Conservation (phyloP, 2,329 filamentous ascomycete genomes). For the Apiospora marii region DNA sequence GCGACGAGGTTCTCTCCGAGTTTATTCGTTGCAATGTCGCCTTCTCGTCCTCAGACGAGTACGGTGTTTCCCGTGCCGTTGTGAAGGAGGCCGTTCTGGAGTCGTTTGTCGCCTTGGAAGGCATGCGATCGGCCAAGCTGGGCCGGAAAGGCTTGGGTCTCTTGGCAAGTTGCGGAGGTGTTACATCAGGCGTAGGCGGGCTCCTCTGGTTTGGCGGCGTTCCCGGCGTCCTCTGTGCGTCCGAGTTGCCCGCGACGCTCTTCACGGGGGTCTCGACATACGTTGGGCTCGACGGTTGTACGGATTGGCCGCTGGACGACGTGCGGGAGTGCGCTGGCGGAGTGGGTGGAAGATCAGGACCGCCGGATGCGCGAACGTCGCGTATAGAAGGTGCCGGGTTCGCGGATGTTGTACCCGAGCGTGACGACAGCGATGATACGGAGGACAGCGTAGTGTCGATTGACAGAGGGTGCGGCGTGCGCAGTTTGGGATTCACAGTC, state of each 20-base stretch:
- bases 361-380: conserved; percentile 45
- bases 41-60: conserved; percentile 63
- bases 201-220: conserved; percentile 72
- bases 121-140: conserved; percentile 54
- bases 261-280: conserved; percentile 48
- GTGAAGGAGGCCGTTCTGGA: conserved; percentile 75
- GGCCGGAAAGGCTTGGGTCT: conserved; percentile 57
- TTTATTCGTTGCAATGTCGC: conserved; percentile 51
- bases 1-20: conserved; percentile 51
- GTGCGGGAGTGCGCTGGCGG: conserved; percentile 67
- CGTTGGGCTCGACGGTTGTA: conserved; percentile 51
- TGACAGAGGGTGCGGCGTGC: conserved; percentile 22
- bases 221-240: conserved; percentile 49
- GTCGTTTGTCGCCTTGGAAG: conserved; percentile 62
- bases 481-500: conserved; percentile 24
- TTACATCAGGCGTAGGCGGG: conserved; percentile 78
- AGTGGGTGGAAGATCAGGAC: conserved; percentile 66
- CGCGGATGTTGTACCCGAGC: background rate
- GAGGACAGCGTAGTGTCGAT: conserved; percentile 23
- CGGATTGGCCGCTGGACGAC: conserved; percentile 60
- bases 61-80: conserved; percentile 72
- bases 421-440: background rate
- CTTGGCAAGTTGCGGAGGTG: conserved; percentile 65
- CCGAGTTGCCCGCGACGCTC: conserved; percentile 47
- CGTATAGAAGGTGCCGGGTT: background rate